Evolutionary conservation across 2,329 filamentous ascomycete genomes (phyloP), one percentile per base, ranked within the genome.

Genomic region (Berkeleyomyces basicola): DNA sequence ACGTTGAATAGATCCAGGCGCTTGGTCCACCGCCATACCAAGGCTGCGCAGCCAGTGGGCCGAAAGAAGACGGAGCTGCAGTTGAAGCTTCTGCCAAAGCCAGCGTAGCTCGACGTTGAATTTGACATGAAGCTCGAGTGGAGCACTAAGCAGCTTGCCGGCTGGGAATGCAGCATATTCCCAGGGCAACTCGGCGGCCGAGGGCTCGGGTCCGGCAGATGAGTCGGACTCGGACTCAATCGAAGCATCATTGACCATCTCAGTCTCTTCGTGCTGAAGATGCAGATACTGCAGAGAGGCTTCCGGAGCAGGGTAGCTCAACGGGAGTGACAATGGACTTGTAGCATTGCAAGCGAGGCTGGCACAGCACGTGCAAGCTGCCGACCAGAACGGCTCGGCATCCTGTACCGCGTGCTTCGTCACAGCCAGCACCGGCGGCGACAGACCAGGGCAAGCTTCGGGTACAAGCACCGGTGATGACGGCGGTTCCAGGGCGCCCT

Each of bases 61-160:
- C 51, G 55, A 59, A 61, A 64, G 59, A 61, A 64, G 36, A 59
- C 61, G 62, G 40, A 64, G 60, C 39, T 58, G 59, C 58, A 61
- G 36, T 51, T 64, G 62, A 31, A 64, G 60, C 39, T 58, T 61
- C 42, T 64, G 47, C 58, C 62, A 64, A 37, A 55, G 58, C 62
- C 62, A 63, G 49, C 58, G 62, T 7, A 64, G 42, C 53, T 64
- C 59, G 36, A 53, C n/a, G 33, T 51, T 58, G 23, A 64, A 46
- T n/a, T 37, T 61, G n/a, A 46, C 31, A 31, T 57, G 58, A 7
- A 64, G 58, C 33, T 61, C 47, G 10, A 55, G 42, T 33, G 42
- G 23, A 7, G 31, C 36, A 37, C 7, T 23, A n/a, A 58, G 14
- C 31, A 42, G n/a, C 31, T 61, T 53, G 5, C 10, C 49, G 4